A percentile compares a stretch with the other conserved stretches of the same genome.
These are phyloP conservation scores for Lenwebbia sp. DNA, from an alignment of 345 rosid species.

Conservation along the genomic window DNA sequence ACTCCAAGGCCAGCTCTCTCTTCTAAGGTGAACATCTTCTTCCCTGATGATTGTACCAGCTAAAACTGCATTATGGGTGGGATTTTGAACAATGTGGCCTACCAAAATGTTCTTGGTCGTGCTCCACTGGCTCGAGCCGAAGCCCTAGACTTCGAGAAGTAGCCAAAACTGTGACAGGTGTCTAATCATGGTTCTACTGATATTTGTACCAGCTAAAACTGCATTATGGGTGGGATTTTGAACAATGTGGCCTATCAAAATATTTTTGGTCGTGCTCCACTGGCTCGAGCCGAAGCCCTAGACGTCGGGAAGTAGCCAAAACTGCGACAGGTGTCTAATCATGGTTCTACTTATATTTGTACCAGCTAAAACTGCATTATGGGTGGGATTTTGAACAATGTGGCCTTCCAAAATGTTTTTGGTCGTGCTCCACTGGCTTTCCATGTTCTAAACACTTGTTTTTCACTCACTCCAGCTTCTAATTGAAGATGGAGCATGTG, in stretches of 20 bases:
- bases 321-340: too few relatives aligned
- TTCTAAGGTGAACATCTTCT: too few relatives aligned
- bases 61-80: neutral
- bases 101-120: neutral
- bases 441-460: neutral
- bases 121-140: neutral
- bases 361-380: neutral
- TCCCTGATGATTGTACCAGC: neutral
- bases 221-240: neutral
- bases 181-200: too few relatives aligned
- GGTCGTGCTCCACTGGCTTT: neutral
- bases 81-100: neutral
- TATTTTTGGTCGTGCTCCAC: neutral
- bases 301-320: too few relatives aligned
- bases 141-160: too few relatives aligned
- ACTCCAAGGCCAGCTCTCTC: too few relatives aligned
- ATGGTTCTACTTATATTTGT: neutral
- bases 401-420: neutral
- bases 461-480: neutral
- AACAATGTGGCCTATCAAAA: neutral
- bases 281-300: too few relatives aligned
- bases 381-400: neutral
- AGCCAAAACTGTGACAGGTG: too few relatives aligned
- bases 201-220: neutral
- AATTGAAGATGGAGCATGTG: conserved; percentile 8